phyloP scores from a whole-genome alignment of 2,329 filamentous ascomycete species.

The Penicillium sp. region DNA sequence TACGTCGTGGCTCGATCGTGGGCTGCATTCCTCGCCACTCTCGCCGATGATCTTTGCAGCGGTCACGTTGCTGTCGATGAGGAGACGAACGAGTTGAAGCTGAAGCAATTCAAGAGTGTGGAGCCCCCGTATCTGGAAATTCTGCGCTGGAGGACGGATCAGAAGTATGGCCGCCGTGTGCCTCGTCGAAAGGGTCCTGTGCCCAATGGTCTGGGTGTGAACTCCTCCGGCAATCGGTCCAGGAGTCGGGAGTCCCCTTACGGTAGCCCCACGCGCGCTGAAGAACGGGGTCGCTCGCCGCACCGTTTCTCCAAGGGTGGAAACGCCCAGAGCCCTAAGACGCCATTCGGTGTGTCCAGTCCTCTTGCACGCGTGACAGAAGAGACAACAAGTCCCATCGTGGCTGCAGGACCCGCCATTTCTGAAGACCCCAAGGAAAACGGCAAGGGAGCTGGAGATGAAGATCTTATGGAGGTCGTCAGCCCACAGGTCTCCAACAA shows the following conservation, averaged over 20 bases:
- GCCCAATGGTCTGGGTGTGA: slow-evolving; percentile 51
- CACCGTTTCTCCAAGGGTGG: slow-evolving; percentile 46
- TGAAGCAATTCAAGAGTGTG: slow-evolving; percentile 90
- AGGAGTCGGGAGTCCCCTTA: slow-evolving; percentile 53
- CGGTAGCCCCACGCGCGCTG: slow-evolving; percentile 44
- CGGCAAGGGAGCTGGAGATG: slow-evolving; percentile 29
- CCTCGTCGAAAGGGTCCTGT: slow-evolving; percentile 47
- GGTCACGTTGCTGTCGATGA: slow-evolving; percentile 92
- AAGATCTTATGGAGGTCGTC: slow-evolving; percentile 42
- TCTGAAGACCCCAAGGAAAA: slow-evolving; percentile 33
- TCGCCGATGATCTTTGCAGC: slow-evolving; percentile 86
- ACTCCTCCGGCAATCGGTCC: slow-evolving; percentile 46
- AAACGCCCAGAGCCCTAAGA: slow-evolving; percentile 45
- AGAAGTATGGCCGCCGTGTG: slow-evolving; percentile 72
- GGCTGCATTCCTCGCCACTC: slow-evolving; percentile 76
- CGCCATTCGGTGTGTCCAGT: slow-evolving; percentile 42
- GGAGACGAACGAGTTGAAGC: slow-evolving; percentile 83
- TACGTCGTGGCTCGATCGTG: slow-evolving; percentile 93
- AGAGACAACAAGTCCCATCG: slow-evolving; percentile 40
- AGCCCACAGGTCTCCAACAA: slow-evolving; percentile 38
- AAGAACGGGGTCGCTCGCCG: slow-evolving; percentile 49
- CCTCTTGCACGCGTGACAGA: slow-evolving; percentile 48
- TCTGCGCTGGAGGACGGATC: slow-evolving; percentile 88
- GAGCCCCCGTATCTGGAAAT: slow-evolving; percentile 95
- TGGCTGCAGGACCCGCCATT: slow-evolving; percentile 34